Base-by-base conservation (phyloP, 1,284 basidiomycete species). In the Fomitiporia mediterranea region DNA sequence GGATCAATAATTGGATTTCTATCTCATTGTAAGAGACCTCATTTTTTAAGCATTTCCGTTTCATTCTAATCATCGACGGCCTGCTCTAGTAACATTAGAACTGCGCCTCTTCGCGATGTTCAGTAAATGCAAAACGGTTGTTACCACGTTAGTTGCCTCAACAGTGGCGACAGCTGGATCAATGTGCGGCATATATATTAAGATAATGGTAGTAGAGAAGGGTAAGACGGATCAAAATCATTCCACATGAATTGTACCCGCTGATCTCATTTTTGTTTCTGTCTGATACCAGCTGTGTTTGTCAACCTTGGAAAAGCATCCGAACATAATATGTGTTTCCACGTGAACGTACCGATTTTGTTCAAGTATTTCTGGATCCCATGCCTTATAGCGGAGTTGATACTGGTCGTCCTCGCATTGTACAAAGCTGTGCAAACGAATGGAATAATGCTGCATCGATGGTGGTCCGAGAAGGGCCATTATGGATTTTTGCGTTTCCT, bases 301-400 rank as follows among this genome's bases (percentile, higher is more conserved):
- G 21, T 47, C 21, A 27, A 44, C 7, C 2, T 52, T 7, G 49
- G 40, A 25, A 34, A 55, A 11, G 25, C n/a, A n/a, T 11, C 34
- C 9, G 44, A 55, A 37, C 11, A 28, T 34, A 27, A 38, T 23
- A 51, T 51, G 39, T 51, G 50, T 19, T 11, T 38, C 25, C 27
- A 25, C 28, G 13, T 19, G 11, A 37, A 43, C 28, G 19, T 30
- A 15, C 30, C 30, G 4, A 21, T 32, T 4, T 17, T 35, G 6
- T 19, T 39, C 39, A 44, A 39, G 7, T 28, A 52, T 8, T 57
- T 42, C 32, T 57, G 55, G 55, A 46, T 49, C 28, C 39, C 46
- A n/a, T 13, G 46, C 4, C 42, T 57, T 21, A 50, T 30, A 2
- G 28, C 27, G 15, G 55, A 57, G 38, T 32, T 30, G 11, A 11